Evolutionary conservation across 176 grass and related monocot species (phyloP), one percentile per base, ranked within the genome.

Genomic region (Aechmea fasciata): DNA sequence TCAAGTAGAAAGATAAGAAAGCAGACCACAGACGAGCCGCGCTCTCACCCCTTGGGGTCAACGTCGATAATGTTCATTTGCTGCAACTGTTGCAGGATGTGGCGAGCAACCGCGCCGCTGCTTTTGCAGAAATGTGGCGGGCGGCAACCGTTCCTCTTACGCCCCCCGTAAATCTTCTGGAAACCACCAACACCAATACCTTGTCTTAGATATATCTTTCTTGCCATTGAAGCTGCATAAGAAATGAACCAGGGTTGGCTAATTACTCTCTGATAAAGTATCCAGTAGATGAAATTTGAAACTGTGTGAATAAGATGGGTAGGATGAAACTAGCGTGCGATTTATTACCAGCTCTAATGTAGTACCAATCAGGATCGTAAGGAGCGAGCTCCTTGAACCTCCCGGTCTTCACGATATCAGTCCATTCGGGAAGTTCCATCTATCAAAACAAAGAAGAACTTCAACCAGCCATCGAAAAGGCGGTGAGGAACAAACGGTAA

Each of bases 361-460:
- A 91, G 72, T 91, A 91, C 89, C 85, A 91, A 51, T 91, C 85
- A 13, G 82, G 72, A 14, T 91, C 89, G 71, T 87, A 80, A 2
- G 85, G 85, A 0, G 89, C 85, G 8, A 91, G 89, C 69, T 91
- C 89, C 82, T 87, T 91, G 54, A 91, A 91, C 74, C 84, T 83
- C 47, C 83, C 89, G 23, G 89, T 91, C 65, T 91, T 91, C 22
- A 91, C 89, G 57, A 91, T 91, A 74, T 91, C 89, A 57, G 83
- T 83, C 89, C 89, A 91, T 78, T 91, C 78, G 0, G 89, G 82
- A 59, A 91, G 89, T 78, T 87, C 89, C 85, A 91, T 82, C 89
- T 91, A 26, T 76, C 14, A 2, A 67, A 14, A 14, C 51, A n/a
- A 15, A 14, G 17, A 4, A 7, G 15, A 15, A 20, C 10, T 18